A percentile compares a stretch with the other conserved stretches of the same genome.
Evolutionary conservation across 2,329 filamentous ascomycete genomes (phyloP).

Genomic region (Aspergillus pseudotamarii): DNA sequence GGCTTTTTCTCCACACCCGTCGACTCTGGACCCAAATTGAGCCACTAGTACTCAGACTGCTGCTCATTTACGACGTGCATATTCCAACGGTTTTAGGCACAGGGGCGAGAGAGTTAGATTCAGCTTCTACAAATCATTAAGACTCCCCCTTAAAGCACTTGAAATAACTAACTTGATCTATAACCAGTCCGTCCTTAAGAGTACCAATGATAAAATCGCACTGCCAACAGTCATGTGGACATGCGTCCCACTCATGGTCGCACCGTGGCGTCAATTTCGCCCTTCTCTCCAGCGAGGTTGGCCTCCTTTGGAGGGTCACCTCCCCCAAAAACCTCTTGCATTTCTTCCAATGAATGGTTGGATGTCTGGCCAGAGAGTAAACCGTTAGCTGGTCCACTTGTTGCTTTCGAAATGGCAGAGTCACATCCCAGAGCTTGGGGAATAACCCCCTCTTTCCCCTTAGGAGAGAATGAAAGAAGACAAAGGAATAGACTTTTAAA

Average conservation of each 20-base stretch:
- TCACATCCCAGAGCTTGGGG: background rate
- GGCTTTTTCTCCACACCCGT: background rate
- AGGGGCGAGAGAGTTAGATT: background rate
- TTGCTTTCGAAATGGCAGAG: background rate
- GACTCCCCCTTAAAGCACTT: background rate
- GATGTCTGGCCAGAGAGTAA: constrained; percentile 37
- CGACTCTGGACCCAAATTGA: no score
- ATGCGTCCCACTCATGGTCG: background rate
- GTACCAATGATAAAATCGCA: background rate
- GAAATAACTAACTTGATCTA: background rate
- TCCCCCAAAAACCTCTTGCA: constrained; percentile 42
- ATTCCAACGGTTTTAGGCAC: background rate
- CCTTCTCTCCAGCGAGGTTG: constrained; percentile 8
- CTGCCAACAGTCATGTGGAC: background rate
- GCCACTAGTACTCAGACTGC: background rate
- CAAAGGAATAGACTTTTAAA: background rate
- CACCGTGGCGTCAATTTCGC: constrained; percentile 2
- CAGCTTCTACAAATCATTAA: background rate
- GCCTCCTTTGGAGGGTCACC: constrained; percentile 17
- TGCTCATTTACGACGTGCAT: background rate
- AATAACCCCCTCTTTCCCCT: background rate
- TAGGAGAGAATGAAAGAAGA: background rate
- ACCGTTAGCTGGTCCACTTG: background rate
- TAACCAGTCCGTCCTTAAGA: background rate
- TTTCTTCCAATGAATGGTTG: constrained; percentile 49